Base-by-base conservation (phyloP, 176 grass and related monocot genomes). In the Musa acuminata region DNA sequence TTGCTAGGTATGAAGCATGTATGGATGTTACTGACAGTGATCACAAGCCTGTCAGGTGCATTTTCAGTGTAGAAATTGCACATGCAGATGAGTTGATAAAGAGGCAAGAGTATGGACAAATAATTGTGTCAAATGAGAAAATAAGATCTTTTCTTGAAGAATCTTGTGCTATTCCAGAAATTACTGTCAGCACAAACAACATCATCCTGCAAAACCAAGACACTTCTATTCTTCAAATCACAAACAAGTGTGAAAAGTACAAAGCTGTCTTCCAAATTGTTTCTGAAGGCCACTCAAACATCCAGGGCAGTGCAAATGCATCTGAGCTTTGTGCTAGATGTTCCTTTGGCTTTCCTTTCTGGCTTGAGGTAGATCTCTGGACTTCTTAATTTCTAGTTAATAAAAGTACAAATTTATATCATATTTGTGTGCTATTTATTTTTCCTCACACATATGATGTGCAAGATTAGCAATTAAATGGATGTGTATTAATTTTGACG, bases 11-110 rank as follows among this genome's bases (percentile, higher is more conserved):
- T 60, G 89, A 90, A 78, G 93, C 93, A 73, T 86, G 83, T 85
- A 92, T 96, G 93, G 93, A 92, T 55, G 89, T 88, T 71, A 90
- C 66, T 55, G 89, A 96, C 49, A 96, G 93, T 80, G 93, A 92
- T 69, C 93, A 96, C 86, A 96, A 96, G 86, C 93, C 93, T 80
- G 87, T 96, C 51, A 92, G 89, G 76, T 96, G 93, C 80, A 90
- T 84, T 79, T 96, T 96, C 75, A 92, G 75, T 49, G 79, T 92
- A 77, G 93, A 92, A 62, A 96, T 96, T 86, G 89, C 93, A 82
- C 83, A 83, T 80, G 81, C 82, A 43, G 93, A 96, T 78, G 83
- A 92, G 82, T 73, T 90, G 77, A 85, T 78, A 86, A 92, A 88
- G 72, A 86, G 93, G 72, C 89, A 90, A 74, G 87, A 96, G 76